Evolutionary conservation across 2,329 filamentous ascomycete genomes (phyloP), one percentile per base, ranked within the genome.

Genomic region (Shiraia sp.): DNA sequence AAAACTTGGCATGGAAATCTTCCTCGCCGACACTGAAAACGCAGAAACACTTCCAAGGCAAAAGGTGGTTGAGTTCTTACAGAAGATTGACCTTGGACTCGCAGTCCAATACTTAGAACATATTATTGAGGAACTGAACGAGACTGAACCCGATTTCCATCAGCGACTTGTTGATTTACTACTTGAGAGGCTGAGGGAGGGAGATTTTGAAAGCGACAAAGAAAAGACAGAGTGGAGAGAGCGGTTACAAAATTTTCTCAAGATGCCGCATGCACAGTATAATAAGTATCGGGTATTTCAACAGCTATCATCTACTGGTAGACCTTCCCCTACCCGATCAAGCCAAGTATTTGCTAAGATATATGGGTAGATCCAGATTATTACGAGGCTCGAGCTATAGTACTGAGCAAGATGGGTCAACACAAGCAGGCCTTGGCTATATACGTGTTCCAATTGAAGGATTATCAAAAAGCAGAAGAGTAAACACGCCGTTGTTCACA

Each of bases 351-450:
- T 10, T 26, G 12, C 14, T 56, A 42, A 48, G 40, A 15, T 17
- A 12, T 29, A 2, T 34, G 10, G 13, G 4, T 51, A 92, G 90
- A 96, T 65, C 77, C 90, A 0, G 78, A 82, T 2, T 96, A 96
- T 60, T 95, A 87, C 68, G 92, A 97, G 66, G 84, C 90, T 2
- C 85, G 92, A 47, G 93, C 93, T 6, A 86, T 97, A 31, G 85
- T 97, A 14, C 81, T 97, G 27, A 90, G 89, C 69, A 95, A 93
- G 57, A 96, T 97, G 88, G 90, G 89, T 6, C 87, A 92, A 58
- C 91, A 99, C 72, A 91, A 90, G 64, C 90, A 97, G 70, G 93
- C 93, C 0, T 75, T 99, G n/a, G 87, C 93, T 65, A 96, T 99
- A 37, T 99, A 96, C 66, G 92, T 97, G 19, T 99, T 96, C 72